Evolutionary conservation across 139 green algal genomes (phyloP).

Genomic region (Tetradesmus lagerheimii): DNA sequence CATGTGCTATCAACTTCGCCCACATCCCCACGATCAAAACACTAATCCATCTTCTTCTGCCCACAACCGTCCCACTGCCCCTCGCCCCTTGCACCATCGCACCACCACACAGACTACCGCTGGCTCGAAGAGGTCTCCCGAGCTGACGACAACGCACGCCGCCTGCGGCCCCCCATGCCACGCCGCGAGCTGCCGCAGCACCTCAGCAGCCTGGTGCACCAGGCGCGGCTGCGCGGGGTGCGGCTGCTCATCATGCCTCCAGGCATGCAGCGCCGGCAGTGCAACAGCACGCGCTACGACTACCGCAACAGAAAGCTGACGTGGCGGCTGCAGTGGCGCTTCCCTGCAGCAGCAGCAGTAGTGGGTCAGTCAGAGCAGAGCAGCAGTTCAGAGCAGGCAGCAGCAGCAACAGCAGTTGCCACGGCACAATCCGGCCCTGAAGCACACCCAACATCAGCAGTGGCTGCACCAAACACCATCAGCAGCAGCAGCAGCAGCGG

Average conservation of each 20-base stretch:
- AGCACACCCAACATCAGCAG: background rate
- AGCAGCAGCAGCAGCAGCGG: slow-evolving; percentile 8
- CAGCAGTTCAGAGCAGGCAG: slow-evolving; percentile 15
- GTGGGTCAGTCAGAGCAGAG: slow-evolving; percentile 1
- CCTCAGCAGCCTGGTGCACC: slow-evolving; percentile 61
- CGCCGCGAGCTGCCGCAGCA: slow-evolving; percentile 60
- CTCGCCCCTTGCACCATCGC: too few species aligned
- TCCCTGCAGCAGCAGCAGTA: slow-evolving; percentile 50
- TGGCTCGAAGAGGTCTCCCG: slow-evolving; percentile 70
- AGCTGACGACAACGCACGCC: slow-evolving; percentile 61
- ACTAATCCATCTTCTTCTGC: too few species aligned
- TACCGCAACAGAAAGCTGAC: slow-evolving; percentile 55
- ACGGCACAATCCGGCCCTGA: background rate
- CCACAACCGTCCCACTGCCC: too few species aligned
- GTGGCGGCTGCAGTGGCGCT: slow-evolving; percentile 78
- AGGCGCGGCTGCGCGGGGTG: slow-evolving; percentile 54
- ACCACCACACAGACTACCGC: slow-evolving; percentile 59
- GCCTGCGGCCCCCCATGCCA: slow-evolving; percentile 56
- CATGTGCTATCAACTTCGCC: too few species aligned
- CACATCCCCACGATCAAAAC: too few species aligned
- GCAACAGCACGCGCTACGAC: slow-evolving; percentile 75
- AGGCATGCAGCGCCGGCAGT: slow-evolving; percentile 66
- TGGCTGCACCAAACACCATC: background rate
- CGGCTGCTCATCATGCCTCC: slow-evolving; percentile 66
- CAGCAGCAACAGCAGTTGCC: background rate